These are phyloP conservation scores for Ganoderma meredithae DNA, from an alignment of 1,284 basidiomycete species.

Conservation along the genomic window DNA sequence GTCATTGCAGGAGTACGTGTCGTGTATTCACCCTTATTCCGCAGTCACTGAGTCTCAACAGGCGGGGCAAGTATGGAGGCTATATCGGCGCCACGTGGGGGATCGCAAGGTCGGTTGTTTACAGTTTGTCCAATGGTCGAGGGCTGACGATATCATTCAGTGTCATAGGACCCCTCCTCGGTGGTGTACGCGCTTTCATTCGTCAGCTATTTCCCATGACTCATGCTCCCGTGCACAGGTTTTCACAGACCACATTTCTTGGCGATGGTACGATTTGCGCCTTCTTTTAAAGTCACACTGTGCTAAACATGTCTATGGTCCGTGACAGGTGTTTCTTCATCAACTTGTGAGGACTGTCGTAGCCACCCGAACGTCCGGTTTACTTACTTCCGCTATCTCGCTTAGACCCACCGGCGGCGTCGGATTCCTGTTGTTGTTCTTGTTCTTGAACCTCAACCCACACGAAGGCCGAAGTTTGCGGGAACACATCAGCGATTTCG, in stretches of 20 bases:
- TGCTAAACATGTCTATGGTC: neutral
- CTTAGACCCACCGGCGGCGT: conserved; percentile 77
- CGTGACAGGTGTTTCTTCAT: conserved; percentile 75
- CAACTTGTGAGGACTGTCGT: conserved; percentile 59
- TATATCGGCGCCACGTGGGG: conserved; percentile 84
- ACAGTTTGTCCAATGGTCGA: conserved; percentile 4
- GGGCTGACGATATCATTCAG: conserved; percentile 42
- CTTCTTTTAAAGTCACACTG: neutral
- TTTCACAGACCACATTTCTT: conserved; percentile 75
- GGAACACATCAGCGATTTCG: conserved; percentile 73
- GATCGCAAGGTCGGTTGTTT: conserved; percentile 59
- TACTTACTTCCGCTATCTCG: conserved; percentile 7
- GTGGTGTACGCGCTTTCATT: conserved; percentile 59
- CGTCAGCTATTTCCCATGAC: conserved; percentile 1
- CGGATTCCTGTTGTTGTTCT: conserved; percentile 75
- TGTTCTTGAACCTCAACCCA: conserved; percentile 87
- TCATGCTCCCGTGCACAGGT: conserved; percentile 46
- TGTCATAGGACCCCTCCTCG: conserved; percentile 79
- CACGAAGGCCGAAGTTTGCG: conserved; percentile 62
- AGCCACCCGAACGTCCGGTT: neutral
- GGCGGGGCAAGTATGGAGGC: conserved; percentile 80
- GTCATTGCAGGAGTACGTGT: conserved; percentile 72
- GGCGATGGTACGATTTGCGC: conserved; percentile 65
- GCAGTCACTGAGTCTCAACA: conserved; percentile 35
- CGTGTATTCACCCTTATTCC: neutral